Evolutionary conservation across 768 basidiomycete species (phyloP).

Genomic region (Trametes punicea): DNA sequence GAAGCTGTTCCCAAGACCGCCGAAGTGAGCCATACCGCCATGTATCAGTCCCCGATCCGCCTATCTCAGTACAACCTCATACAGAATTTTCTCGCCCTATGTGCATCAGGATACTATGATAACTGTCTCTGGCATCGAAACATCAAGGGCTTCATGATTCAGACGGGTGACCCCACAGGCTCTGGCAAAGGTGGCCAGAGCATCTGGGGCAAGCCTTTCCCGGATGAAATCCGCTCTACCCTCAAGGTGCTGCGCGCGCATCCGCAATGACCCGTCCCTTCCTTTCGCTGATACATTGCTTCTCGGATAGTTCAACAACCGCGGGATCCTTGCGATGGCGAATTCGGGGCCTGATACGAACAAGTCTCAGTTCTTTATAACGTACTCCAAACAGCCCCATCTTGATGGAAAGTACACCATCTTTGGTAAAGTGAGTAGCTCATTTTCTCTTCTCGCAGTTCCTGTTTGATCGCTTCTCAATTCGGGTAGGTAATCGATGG

Average conservation of each 20-base stretch:
- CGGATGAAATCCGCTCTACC: conserved; percentile 91
- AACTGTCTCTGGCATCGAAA: conserved; percentile 87
- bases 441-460: neutral
- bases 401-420: conserved; percentile 95
- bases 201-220: conserved; percentile 90
- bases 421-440: conserved; percentile 59
- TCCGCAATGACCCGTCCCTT: conserved; percentile 14
- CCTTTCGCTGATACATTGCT: neutral
- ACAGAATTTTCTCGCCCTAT: conserved; percentile 94
- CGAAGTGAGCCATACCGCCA: conserved; percentile 53
- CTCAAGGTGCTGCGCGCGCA: no score
- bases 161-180: conserved; percentile 87
- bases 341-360: conserved; percentile 94
- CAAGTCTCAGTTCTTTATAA: conserved; percentile 87
- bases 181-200: conserved; percentile 96
- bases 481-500: conserved; percentile 84
- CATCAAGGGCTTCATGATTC: conserved; percentile 95
- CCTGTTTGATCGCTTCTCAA: neutral
- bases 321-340: conserved; percentile 97
- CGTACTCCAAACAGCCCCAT: conserved; percentile 90
- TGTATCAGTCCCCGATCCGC: neutral
- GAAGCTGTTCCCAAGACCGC: conserved; percentile 94
- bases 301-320: conserved; percentile 75
- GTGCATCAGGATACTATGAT: conserved; percentile 86
- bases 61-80: neutral